These are phyloP conservation scores for Canna indica DNA, from an alignment of 176 grass and related monocot genomes.

Conservation along the genomic window DNA sequence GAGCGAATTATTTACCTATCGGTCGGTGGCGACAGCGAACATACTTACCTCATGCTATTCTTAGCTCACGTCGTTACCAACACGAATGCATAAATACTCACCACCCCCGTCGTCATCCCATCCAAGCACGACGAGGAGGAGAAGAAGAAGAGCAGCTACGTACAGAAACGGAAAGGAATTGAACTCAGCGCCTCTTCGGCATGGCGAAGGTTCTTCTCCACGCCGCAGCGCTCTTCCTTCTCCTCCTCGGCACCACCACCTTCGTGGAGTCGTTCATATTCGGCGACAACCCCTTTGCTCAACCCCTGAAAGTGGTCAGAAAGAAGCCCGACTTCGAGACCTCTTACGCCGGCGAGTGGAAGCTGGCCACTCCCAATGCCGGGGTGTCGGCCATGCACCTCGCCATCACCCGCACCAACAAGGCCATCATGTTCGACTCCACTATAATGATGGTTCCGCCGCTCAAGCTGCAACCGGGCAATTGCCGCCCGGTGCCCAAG, in stretches of 20 bases:
- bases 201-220: not conserved
- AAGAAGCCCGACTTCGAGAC: not conserved
- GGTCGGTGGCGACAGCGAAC: too few species aligned
- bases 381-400: slow-evolving; percentile 67
- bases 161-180: not conserved
- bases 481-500: slow-evolving; percentile 42
- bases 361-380: slow-evolving; percentile 38
- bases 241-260: not conserved
- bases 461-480: slow-evolving; percentile 27
- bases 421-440: slow-evolving; percentile 59
- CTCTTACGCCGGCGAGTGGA: slow-evolving; percentile 22
- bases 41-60: too few species aligned
- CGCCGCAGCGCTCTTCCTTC: not conserved
- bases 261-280: not conserved
- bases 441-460: slow-evolving; percentile 26
- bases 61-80: too few species aligned
- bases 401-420: slow-evolving; percentile 36
- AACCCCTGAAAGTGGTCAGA: not conserved
- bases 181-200: not conserved
- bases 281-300: not conserved
- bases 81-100: too few species aligned
- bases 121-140: too few species aligned
- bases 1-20: too few species aligned
- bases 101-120: too few species aligned
- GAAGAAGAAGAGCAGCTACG: not conserved